Conservation (phyloP, 2,329 filamentous ascomycete species). For the Ramularia collo-cygni region DNA sequence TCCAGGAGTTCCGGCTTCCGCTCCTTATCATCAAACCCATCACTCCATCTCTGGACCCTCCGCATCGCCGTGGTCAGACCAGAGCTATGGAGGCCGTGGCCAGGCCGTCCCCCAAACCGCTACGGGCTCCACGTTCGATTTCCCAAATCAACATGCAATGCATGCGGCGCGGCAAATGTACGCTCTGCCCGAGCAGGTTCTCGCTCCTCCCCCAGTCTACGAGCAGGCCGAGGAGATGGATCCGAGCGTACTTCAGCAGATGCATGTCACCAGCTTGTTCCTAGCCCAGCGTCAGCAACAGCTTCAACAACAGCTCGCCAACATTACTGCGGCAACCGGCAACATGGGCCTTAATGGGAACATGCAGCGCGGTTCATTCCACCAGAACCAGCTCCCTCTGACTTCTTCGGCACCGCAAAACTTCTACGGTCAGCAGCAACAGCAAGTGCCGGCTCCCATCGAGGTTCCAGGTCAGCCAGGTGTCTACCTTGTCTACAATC, state of each 20-base stretch:
- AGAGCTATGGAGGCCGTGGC: slow-evolving; percentile 35
- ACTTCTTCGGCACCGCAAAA: slow-evolving; percentile 49
- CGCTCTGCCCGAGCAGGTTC: slow-evolving; percentile 71
- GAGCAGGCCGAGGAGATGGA: slow-evolving; percentile 71
- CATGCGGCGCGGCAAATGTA: slow-evolving; percentile 54
- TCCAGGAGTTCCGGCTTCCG: slow-evolving; percentile 59
- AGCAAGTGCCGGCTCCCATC: slow-evolving; percentile 59
- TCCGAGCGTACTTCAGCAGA: slow-evolving; percentile 76
- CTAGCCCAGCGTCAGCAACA: slow-evolving; percentile 91
- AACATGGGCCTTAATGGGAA: slow-evolving; percentile 58
- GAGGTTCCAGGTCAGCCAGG: slow-evolving; percentile 64
- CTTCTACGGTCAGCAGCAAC: slow-evolving; percentile 60
- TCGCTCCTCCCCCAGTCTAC: slow-evolving; percentile 75
- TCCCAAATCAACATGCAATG: slow-evolving; percentile 40
- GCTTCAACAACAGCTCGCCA: slow-evolving; percentile 85
- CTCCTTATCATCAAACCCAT: slow-evolving; percentile 53
- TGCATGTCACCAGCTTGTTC: slow-evolving; percentile 86
- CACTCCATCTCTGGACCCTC: slow-evolving; percentile 41
- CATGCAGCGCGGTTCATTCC: slow-evolving; percentile 15
- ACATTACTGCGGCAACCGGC: slow-evolving; percentile 73
- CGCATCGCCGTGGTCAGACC: slow-evolving; percentile 41
- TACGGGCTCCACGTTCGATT: slow-evolving; percentile 43
- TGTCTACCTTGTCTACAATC: slow-evolving; percentile 77
- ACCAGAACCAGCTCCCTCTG: slow-evolving; percentile 29
- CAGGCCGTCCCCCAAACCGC: slow-evolving; percentile 53